These are phyloP conservation scores for Yarrowia yakushimensis DNA, from an alignment of 805 yeast genomes.

Conservation along the genomic window DNA sequence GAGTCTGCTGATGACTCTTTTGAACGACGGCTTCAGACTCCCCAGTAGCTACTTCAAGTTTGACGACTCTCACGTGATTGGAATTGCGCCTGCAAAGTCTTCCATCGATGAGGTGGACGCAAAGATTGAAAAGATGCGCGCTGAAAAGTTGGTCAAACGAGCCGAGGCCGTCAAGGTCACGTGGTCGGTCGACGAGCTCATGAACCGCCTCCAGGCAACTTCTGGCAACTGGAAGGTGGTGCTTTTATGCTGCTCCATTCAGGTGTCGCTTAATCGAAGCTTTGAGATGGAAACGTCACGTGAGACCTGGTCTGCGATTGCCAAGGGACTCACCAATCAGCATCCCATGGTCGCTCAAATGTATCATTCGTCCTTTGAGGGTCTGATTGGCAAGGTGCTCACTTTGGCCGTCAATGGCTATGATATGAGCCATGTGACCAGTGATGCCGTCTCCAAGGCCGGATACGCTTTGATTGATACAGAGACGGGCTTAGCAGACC, in stretches of 20 bases:
- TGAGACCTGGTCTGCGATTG: slow-evolving; percentile 1
- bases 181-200: not conserved
- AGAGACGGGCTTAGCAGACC: not conserved
- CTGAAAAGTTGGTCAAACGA: slow-evolving; percentile 28
- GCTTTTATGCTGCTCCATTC: not conserved
- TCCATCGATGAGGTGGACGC: slow-evolving; percentile 3
- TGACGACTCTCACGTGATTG: slow-evolving; percentile 23
- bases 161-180: slow-evolving; percentile 25
- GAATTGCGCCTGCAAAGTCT: slow-evolving; percentile 27
- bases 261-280: not conserved
- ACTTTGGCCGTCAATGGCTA: slow-evolving; percentile 6
- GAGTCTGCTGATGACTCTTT: slow-evolving; percentile 11
- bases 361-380: not conserved
- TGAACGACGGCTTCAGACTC: slow-evolving; percentile 44
- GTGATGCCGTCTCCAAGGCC: not conserved
- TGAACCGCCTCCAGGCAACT: not conserved
- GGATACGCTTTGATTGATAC: not conserved
- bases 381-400: slow-evolving; percentile 1
- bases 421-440: not conserved
- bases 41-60: slow-evolving; percentile 41
- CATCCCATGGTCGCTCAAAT: slow-evolving; percentile 15
- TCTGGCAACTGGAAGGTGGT: slow-evolving; percentile 13
- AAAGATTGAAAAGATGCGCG: slow-evolving; percentile 26
- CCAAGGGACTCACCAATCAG: not conserved
- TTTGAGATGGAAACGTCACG: slow-evolving; percentile 5